Evolutionary conservation across 768 basidiomycete genomes (phyloP).

Genomic region (Phaeolepiota aurea): DNA sequence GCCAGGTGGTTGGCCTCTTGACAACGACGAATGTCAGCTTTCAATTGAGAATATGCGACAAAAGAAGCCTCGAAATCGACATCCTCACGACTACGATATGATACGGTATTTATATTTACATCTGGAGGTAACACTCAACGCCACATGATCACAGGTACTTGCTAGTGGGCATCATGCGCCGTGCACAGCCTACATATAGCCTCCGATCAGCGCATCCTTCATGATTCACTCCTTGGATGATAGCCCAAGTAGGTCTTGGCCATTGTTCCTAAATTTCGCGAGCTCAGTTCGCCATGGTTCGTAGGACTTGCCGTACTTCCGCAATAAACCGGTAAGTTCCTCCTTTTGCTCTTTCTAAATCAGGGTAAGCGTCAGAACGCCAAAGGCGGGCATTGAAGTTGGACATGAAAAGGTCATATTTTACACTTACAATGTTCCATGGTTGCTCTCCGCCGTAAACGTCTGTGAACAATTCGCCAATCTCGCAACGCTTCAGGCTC

Average conservation of each 20-base stretch:
- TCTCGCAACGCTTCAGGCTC: constrained; percentile 51
- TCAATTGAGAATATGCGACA: no score
- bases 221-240: neutral
- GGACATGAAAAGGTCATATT: constrained; percentile 2
- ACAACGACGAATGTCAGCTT: no score
- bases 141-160: no score
- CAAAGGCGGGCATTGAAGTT: no score
- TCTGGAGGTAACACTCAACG: no score
- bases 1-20: no score
- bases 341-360: constrained; percentile 73
- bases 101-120: no score
- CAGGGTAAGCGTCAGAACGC: neutral
- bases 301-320: constrained; percentile 83
- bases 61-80: no score
- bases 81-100: neutral
- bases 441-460: constrained; percentile 82
- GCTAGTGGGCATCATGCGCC: no score
- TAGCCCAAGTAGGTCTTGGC: constrained; percentile 42
- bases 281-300: constrained; percentile 82
- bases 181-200: no score
- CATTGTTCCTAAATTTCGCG: constrained; percentile 65
- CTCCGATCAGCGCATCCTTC: neutral
- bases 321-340: constrained; percentile 64
- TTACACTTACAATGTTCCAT: constrained; percentile 64
- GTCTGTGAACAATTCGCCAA: constrained; percentile 81